Base-by-base conservation (phyloP, 768 basidiomycete species). In the Tubosaeta sp. region DNA sequence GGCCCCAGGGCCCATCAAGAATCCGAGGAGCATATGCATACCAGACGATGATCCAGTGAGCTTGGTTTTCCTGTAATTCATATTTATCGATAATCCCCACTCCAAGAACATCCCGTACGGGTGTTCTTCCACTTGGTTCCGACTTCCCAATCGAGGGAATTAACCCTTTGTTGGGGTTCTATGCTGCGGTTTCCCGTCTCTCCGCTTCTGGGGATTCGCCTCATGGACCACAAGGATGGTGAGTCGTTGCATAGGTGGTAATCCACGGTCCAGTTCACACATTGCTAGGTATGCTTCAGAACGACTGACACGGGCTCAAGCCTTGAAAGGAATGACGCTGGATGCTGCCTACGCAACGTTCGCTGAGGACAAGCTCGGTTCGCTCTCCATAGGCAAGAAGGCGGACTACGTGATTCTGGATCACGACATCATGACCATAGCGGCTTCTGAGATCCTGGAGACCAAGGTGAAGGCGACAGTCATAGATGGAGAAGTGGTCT, bases 101-200 rank as follows among this genome's bases (percentile, higher is more conserved):
- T 29, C n/a, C 37, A 50, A 85, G 82, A 53, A 66, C 67, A 4
- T 85, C 86, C 12, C 72, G 66, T 6, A 69, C 72, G 14, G 68
- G 76, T 0, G 66, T 84, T 13, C 76, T 95, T 3, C 85, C 92
- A 0, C 76, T 97, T 2, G 95, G 95, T 2, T 91, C 92, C 3
- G 95, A 97, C 67, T 97, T 97, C 68, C 95, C 95, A 0, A 85
- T 97, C 4, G 95, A 97, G 68, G 80, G 82, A 10, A 85, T 95
- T 49, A 91, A 95, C 62, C 95, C 95, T 0, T 72, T 97, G 32
- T 73, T 88, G 4, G 91, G 91, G 0, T 95, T 97, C 69, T 92
- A 94, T 59, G 93, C 95, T 6, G 91, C 92, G 0, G 78, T 93
- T 2, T 77, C 91, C 1, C 80, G 95, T 13, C 73, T 91, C 6